Conservation (phyloP, 2,329 filamentous ascomycete genomes). For the Xylariaceae sp. region DNA sequence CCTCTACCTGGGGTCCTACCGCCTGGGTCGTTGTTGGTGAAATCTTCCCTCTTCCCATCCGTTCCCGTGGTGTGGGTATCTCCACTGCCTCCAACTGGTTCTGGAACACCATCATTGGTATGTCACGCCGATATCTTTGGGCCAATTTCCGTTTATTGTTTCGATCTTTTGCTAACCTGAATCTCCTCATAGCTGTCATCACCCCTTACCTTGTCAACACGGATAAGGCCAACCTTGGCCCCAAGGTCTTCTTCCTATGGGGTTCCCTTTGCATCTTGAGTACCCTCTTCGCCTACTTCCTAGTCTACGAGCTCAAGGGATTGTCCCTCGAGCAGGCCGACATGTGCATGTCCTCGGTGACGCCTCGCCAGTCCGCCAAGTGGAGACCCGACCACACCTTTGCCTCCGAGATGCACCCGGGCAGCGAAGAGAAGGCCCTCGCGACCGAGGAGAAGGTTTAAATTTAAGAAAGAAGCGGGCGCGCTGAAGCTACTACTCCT, state of each 20-base stretch:
- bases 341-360: conserved; percentile 50
- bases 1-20: conserved; percentile 66
- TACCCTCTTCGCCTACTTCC: conserved; percentile 51
- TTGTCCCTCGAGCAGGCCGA: conserved; percentile 69
- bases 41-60: conserved; percentile 69
- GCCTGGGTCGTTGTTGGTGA: conserved; percentile 68
- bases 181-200: conserved; percentile 43
- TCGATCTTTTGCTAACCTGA: conserved; percentile 5
- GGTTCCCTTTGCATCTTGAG: conserved; percentile 51
- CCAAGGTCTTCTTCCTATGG: conserved; percentile 55
- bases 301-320: conserved; percentile 70
- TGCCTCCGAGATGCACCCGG: conserved; percentile 31
- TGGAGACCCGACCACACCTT: conserved; percentile 35
- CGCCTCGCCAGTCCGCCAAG: conserved; percentile 34
- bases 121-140: background rate
- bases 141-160: no score
- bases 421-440: conserved; percentile 23
- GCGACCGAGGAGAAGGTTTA: conserved; percentile 29
- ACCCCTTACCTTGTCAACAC: conserved; percentile 64
- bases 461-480: background rate
- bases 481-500: background rate
- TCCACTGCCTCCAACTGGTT: conserved; percentile 71
- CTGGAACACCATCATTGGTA: conserved; percentile 54
- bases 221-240: conserved; percentile 38
- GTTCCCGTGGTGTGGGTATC: conserved; percentile 64